These are phyloP conservation scores for Nothophaeocryptopus gaeumannii DNA, from an alignment of 2,329 filamentous ascomycete genomes.

Conservation along the genomic window DNA sequence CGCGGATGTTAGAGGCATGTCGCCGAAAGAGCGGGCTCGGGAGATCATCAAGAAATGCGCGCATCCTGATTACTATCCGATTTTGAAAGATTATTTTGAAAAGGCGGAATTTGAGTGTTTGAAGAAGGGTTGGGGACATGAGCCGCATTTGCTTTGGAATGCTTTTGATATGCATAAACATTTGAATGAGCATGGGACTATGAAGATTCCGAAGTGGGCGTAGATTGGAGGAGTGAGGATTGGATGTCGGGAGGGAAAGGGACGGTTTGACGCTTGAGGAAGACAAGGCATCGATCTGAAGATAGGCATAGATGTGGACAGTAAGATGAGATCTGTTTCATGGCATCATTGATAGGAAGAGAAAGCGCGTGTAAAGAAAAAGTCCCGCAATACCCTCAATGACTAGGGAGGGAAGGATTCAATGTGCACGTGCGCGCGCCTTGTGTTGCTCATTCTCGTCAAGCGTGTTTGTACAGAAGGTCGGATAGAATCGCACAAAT, in stretches of 20 bases:
- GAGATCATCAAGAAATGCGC: constrained; percentile 86
- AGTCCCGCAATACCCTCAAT: too few species aligned
- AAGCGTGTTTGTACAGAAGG: not conserved
- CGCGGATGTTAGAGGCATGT: constrained; percentile 79
- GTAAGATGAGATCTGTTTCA: too few species aligned
- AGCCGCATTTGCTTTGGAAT: constrained; percentile 84
- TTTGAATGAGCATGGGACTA: constrained; percentile 76
- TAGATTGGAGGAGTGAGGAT: too few species aligned
- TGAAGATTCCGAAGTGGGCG: constrained; percentile 73
- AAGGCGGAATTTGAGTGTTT: constrained; percentile 84
- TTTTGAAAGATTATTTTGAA: constrained; percentile 77
- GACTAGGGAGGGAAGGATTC: too few species aligned
- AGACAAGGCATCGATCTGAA: too few species aligned
- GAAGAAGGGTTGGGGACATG: constrained; percentile 82
- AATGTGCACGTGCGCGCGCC: not conserved
- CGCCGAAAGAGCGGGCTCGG: constrained; percentile 73
- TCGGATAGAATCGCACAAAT: not conserved
- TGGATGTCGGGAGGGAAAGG: too few species aligned
- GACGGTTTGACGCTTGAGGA: too few species aligned
- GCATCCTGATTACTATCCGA: constrained; percentile 80
- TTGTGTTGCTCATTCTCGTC: not conserved
- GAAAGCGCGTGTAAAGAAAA: too few species aligned
- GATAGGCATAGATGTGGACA: too few species aligned
- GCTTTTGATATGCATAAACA: constrained; percentile 87
- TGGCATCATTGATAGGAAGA: too few species aligned